Base-by-base conservation (phyloP, 2,329 filamentous ascomycete genomes). In the Cladophialophora carrionii region DNA sequence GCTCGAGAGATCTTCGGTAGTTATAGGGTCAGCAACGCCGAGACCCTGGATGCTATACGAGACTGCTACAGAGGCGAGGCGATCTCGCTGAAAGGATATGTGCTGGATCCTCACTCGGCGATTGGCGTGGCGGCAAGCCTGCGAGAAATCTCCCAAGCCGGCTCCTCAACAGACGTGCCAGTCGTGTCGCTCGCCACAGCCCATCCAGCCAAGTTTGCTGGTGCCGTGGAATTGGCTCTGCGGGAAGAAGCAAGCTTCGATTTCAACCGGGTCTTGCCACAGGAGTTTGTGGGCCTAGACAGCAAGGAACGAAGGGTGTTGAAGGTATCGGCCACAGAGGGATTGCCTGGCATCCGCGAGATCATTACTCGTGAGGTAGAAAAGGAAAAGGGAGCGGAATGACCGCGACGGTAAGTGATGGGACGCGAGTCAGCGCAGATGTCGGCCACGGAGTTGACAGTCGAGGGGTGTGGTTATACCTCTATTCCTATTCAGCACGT, bases 191-290 rank as follows among this genome's bases (percentile, higher is more conserved):
- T 99, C 2, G 91, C 93, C 1, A 99, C 95, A 1, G 95, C 95
- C 2, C 95, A 99, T 78, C 94, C 95, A 0, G 95, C 94, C 67
- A 99, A 99, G 78, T 99, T 99, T 74, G 88, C 90, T 0, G 86
- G 87, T 34, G 93, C 93, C 0, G 94, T 99, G 1, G 89, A 93
- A 71, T 76, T 90, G 55, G 92, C 94, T 0, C 81, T 98, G 65
- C 84, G 87, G 69, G 85, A 85, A 8, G 83, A 90, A 74, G 76
- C 84, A n/a, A 87, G 84, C 1, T 97, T 96, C 72, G 84, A 87
- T 71, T 96, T 96, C 75, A 77, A 83, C 68, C 85, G 89, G 68
- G 90, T 98, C 1, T 82, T 96, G 61, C 94, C 94, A 0, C 77
- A 84, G 63, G 91, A 97, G 78, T 95, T 97, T 74, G 80, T 89